phyloP scores from a whole-genome alignment of 1,139 yeast genomes.

The Wickerhamomyces sp. region DNA sequence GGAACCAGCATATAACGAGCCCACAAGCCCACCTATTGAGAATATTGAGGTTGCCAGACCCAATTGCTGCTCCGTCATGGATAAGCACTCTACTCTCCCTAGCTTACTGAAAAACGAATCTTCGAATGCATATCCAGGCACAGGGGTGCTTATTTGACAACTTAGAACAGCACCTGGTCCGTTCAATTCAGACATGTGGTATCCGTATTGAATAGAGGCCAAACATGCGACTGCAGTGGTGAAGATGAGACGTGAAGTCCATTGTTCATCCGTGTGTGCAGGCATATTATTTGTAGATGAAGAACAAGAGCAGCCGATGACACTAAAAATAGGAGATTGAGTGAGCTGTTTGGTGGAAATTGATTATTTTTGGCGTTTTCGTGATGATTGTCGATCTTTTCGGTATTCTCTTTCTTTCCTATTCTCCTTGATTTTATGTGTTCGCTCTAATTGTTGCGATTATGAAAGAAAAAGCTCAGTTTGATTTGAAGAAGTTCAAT shows the following conservation, averaged over 20 bases:
- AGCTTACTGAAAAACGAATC: constrained; percentile 24
- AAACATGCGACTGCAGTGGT: constrained; percentile 48
- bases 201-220: constrained; percentile 84
- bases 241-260: constrained; percentile 19
- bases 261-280: constrained; percentile 3
- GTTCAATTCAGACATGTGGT: constrained; percentile 83
- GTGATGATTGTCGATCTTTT: no score
- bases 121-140: constrained; percentile 23
- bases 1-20: constrained; percentile 68
- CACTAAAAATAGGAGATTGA: no score
- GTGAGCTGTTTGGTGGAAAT: constrained; percentile 1
- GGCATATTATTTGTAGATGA: no score
- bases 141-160: constrained; percentile 31
- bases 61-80: constrained; percentile 55
- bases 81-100: constrained; percentile 45
- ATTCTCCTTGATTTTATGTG: no score
- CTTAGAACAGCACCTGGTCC: constrained; percentile 70
- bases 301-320: no score
- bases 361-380: neutral
- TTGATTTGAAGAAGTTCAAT: neutral
- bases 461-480: no score
- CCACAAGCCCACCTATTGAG: constrained; percentile 80
- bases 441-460: no score
- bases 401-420: no score
- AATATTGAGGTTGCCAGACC: constrained; percentile 83